phyloP scores from a whole-genome alignment of 371 early-diverging fungal species.

The Parasitella parasitica region DNA sequence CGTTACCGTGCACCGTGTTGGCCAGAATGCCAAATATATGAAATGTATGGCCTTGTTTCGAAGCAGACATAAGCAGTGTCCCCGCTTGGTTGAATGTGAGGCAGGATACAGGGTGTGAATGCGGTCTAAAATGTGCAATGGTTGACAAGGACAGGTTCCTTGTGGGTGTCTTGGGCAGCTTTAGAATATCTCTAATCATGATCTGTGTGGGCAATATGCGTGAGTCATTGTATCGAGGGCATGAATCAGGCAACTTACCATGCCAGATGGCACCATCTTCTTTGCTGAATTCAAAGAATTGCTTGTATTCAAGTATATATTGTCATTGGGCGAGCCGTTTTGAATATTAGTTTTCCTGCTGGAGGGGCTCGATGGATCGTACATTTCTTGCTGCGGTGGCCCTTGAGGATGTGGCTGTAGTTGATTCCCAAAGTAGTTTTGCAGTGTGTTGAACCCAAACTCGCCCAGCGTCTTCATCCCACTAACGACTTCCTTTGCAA shows the following conservation, averaged over 20 bases:
- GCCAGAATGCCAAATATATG: constrained; percentile 61
- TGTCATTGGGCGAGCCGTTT: not conserved
- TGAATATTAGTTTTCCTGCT: constrained; percentile 1
- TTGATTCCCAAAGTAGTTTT: constrained; percentile 44
- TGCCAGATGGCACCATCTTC: constrained; percentile 39
- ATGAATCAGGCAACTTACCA: constrained; percentile 24
- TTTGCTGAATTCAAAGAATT: not conserved
- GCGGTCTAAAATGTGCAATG: constrained; percentile 75
- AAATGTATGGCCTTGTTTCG: constrained; percentile 75
- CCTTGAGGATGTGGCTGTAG: not conserved
- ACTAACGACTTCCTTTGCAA: constrained; percentile 71
- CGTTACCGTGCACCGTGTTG: constrained; percentile 32
- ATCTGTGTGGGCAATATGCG: no score
- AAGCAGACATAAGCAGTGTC: constrained; percentile 70
- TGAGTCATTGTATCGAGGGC: no score
- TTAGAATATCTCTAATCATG: constrained; percentile 51
- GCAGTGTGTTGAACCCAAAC: constrained; percentile 47
- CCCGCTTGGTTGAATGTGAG: constrained; percentile 69
- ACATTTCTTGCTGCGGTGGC: not conserved
- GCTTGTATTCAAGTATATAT: not conserved
- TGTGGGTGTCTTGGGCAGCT: constrained; percentile 27
- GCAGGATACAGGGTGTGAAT: constrained; percentile 68
- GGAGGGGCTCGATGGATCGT: not conserved
- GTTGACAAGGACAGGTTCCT: constrained; percentile 39
- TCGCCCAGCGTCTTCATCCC: constrained; percentile 70